Evolutionary conservation across 148 eudicot species (phyloP).

Genomic region (Silene conica): DNA sequence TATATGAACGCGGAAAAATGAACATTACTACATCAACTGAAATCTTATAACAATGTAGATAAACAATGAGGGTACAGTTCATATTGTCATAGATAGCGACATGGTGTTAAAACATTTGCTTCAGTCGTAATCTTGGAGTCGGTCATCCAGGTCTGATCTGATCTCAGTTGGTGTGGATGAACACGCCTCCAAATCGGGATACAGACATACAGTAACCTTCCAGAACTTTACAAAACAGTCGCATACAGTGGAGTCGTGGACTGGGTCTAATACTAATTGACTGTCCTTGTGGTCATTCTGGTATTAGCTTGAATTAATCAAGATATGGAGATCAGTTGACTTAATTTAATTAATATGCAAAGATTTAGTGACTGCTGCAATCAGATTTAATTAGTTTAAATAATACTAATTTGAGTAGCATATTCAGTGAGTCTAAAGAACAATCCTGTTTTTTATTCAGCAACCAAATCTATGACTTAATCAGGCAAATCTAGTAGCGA

Average conservation of each 20-base stretch:
- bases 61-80: too few relatives aligned
- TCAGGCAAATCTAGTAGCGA: background rate
- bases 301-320: slow-evolving; percentile 15
- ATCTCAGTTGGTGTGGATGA: background rate
- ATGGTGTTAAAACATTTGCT: background rate
- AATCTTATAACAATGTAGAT: too few relatives aligned
- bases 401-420: slow-evolving; percentile 10
- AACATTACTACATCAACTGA: too few relatives aligned
- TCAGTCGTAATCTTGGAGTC: background rate
- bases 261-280: background rate
- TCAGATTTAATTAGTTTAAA: slow-evolving; percentile 13
- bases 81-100: too few relatives aligned
- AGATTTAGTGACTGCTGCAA: slow-evolving; percentile 15
- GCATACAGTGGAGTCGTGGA: background rate
- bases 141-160: background rate
- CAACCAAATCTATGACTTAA: slow-evolving; percentile 17
- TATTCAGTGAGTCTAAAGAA: slow-evolving; percentile 17
- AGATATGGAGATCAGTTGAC: slow-evolving; percentile 16
- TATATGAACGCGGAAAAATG: slow-evolving; percentile 9
- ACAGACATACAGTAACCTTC: background rate
- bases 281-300: slow-evolving; percentile 16
- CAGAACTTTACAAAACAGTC: too few relatives aligned
- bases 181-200: background rate
- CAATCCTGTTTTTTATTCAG: slow-evolving; percentile 1
- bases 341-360: slow-evolving; percentile 13